Percentiles rank a stretch among this genome's conserved stretches.
These are phyloP conservation scores for Conoideocrella luteorostrata DNA, from an alignment of 2,329 filamentous ascomycete species.

Conservation along the genomic window DNA sequence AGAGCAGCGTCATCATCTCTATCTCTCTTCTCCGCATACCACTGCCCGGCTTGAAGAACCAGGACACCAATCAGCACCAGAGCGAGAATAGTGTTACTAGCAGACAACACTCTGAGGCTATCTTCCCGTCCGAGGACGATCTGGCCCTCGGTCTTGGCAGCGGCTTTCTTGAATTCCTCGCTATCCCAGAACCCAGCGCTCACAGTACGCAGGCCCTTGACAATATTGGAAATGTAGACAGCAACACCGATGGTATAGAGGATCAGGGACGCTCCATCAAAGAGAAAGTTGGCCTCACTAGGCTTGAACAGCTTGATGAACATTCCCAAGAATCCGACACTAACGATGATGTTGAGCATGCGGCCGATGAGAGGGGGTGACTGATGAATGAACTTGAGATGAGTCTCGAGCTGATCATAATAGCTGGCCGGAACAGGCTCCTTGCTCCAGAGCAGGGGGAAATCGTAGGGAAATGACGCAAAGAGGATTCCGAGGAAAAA, in stretches of 20 bases:
- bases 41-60: constrained; percentile 91
- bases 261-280: constrained; percentile 76
- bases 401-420: constrained; percentile 79
- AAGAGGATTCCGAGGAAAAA: constrained; percentile 99
- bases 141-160: constrained; percentile 47
- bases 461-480: constrained; percentile 93
- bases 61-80: constrained; percentile 87
- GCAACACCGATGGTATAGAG: constrained; percentile 82
- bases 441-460: constrained; percentile 76
- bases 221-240: constrained; percentile 92
- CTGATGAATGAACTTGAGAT: constrained; percentile 86
- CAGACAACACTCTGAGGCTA: constrained; percentile 80
- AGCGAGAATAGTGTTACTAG: constrained; percentile 93
- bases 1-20: constrained; percentile 67
- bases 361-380: constrained; percentile 87
- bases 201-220: constrained; percentile 86
- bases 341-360: constrained; percentile 89
- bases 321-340: constrained; percentile 80
- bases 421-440: constrained; percentile 59
- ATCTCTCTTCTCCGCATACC: constrained; percentile 96
- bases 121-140: constrained; percentile 77
- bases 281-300: constrained; percentile 89
- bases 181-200: constrained; percentile 59
- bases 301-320: constrained; percentile 92
- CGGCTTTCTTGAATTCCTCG: constrained; percentile 31